phyloP scores from a whole-genome alignment of 2,329 filamentous ascomycete genomes.

The Epichloe gansuensis region DNA sequence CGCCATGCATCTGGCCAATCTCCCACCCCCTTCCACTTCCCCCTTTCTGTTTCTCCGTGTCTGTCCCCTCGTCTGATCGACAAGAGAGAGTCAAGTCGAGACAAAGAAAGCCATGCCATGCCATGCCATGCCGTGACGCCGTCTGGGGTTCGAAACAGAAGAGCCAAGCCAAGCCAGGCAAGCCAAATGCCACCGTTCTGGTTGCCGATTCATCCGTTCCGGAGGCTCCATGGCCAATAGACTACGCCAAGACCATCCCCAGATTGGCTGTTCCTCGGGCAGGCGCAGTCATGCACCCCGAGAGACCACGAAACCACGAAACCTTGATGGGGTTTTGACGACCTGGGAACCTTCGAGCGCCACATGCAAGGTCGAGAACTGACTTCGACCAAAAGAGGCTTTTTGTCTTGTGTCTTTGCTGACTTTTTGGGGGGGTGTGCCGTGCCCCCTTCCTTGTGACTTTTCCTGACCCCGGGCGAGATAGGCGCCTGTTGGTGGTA shows the following conservation, averaged over 20 bases:
- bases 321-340: background rate
- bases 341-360: background rate
- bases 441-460: too few species aligned
- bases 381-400: background rate
- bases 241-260: constrained; percentile 4
- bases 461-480: background rate
- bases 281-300: background rate
- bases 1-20: too few species aligned
- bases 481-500: background rate
- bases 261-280: background rate
- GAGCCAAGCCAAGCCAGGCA: background rate
- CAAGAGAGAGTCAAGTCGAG: too few species aligned
- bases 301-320: background rate
- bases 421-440: too few species aligned
- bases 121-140: background rate
- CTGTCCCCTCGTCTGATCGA: too few species aligned
- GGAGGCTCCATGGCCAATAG: constrained; percentile 3
- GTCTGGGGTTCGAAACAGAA: background rate
- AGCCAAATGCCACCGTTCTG: background rate
- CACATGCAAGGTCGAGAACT: constrained; percentile 6
- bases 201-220: constrained; percentile 7
- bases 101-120: too few species aligned
- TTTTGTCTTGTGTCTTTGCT: too few species aligned
- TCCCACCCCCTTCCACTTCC: too few species aligned
- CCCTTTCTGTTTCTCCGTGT: too few species aligned